A percentile compares a stretch with the other conserved stretches of the same genome.
Evolutionary conservation across 1,284 basidiomycete species (phyloP).

Genomic region (Boletus hoseneyae): DNA sequence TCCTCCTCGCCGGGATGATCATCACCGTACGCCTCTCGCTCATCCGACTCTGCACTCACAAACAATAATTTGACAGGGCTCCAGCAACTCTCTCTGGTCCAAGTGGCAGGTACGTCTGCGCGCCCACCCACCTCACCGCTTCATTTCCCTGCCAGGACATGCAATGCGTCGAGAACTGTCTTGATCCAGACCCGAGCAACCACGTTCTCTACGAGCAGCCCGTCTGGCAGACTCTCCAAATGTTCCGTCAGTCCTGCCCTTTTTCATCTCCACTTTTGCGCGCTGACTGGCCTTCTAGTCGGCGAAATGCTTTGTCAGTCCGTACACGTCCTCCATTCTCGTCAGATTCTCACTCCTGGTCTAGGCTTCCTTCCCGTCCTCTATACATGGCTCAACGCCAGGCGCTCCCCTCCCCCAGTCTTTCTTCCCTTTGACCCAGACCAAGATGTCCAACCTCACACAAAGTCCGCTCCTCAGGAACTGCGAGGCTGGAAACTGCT

Average conservation of each 20-base stretch:
- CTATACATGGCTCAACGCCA: conserved; percentile 58
- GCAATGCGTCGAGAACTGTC: conserved; percentile 93
- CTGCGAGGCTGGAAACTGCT: conserved; percentile 69
- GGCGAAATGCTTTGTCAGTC: conserved; percentile 89
- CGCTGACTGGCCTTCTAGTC: conserved; percentile 48
- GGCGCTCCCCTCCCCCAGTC: conserved; percentile 45
- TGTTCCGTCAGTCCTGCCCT: conserved; percentile 69
- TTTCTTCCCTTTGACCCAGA: conserved; percentile 55
- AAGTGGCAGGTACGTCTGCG: conserved; percentile 65
- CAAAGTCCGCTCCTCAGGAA: conserved; percentile 39
- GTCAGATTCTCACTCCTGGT: conserved; percentile 26
- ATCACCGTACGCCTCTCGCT: conserved; percentile 51
- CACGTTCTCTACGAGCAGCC: conserved; percentile 86
- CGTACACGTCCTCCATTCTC: conserved; percentile 15
- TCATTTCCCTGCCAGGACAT: conserved; percentile 60
- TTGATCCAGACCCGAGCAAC: conserved; percentile 49
- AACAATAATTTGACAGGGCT: conserved; percentile 40
- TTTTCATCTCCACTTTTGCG: conserved; percentile 16
- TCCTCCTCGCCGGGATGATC: conserved; percentile 75
- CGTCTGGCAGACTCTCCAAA: conserved; percentile 91
- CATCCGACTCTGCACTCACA: too few relatives aligned
- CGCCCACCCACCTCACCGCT: background rate
- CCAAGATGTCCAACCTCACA: conserved; percentile 37
- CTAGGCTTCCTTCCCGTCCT: conserved; percentile 81
- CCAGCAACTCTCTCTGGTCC: conserved; percentile 76